phyloP scores from a whole-genome alignment of 139 green algal genomes.

The Coccomyxa sp. region DNA sequence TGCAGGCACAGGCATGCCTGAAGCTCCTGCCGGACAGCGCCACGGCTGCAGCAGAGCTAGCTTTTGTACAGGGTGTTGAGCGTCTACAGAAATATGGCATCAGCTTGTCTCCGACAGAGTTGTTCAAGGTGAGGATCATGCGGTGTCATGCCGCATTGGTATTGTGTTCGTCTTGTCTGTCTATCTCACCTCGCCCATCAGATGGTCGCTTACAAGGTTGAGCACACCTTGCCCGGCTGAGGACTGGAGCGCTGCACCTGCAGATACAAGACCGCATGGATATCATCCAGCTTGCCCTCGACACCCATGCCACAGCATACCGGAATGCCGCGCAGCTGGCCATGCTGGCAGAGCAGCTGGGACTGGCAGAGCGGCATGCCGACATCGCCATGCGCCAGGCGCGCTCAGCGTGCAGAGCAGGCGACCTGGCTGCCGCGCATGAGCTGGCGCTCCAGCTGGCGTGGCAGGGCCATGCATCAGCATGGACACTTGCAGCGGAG shows the following conservation, averaged over 20 bases:
- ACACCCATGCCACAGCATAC: not conserved
- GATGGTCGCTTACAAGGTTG: not conserved
- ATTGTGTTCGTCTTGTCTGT: not conserved
- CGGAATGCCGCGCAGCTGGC: not conserved
- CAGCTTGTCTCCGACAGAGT: slow-evolving; percentile 17
- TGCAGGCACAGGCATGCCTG: slow-evolving; percentile 26
- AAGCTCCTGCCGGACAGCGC: slow-evolving; percentile 18
- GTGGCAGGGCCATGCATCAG: not conserved
- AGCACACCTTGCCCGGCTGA: not conserved
- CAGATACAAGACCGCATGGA: slow-evolving; percentile 10
- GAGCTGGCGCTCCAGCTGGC: not conserved
- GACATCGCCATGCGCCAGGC: not conserved
- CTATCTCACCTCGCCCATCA: not conserved
- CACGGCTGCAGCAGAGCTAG: slow-evolving; percentile 10
- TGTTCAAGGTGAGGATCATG: slow-evolving; percentile 13
- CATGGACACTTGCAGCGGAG: not conserved
- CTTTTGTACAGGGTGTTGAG: slow-evolving; percentile 6
- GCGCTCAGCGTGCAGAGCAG: not conserved
- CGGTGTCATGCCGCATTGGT: not conserved
- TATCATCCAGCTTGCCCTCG: not conserved
- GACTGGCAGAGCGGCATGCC: not conserved
- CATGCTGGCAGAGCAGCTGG: slow-evolving; percentile 1
- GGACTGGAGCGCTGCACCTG: not conserved
- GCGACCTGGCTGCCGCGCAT: not conserved
- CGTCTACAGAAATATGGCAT: slow-evolving; percentile 19